phyloP scores from a whole-genome alignment of 1,284 basidiomycete genomes.

The Trichosporon faecale region DNA sequence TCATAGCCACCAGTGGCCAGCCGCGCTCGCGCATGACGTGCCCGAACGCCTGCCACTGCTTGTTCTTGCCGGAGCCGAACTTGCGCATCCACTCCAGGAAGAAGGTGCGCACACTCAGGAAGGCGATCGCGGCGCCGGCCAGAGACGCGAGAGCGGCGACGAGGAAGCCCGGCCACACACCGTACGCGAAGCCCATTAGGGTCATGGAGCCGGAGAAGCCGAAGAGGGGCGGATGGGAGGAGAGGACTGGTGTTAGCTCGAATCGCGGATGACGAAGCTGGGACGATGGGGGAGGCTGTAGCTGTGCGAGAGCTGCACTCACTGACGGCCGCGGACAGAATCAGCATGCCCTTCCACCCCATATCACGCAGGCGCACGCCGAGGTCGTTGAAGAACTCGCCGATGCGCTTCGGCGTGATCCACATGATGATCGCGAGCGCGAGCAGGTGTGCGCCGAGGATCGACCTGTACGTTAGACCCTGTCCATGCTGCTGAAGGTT shows the following conservation, averaged over 20 bases:
- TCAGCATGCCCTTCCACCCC: slow-evolving; percentile 41
- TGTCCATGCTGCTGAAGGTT: neutral
- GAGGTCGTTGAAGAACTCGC: slow-evolving; percentile 43
- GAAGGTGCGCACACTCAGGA: slow-evolving; percentile 47
- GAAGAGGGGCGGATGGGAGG: slow-evolving; percentile 51
- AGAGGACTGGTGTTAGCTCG: slow-evolving; percentile 32
- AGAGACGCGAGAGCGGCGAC: slow-evolving; percentile 40
- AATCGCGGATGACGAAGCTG: neutral
- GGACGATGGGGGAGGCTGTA: neutral
- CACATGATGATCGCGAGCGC: slow-evolving; percentile 35
- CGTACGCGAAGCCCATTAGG: slow-evolving; percentile 50
- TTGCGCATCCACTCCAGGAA: slow-evolving; percentile 45
- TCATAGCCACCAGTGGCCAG: slow-evolving; percentile 49
- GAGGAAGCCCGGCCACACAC: slow-evolving; percentile 46
- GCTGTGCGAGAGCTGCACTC: slow-evolving; percentile 18
- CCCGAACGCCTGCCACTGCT: slow-evolving; percentile 51
- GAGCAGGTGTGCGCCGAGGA: slow-evolving; percentile 31
- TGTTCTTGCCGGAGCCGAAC: slow-evolving; percentile 37
- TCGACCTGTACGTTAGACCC: slow-evolving; percentile 21
- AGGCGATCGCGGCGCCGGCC: slow-evolving; percentile 42
- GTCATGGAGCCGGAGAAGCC: slow-evolving; percentile 49
- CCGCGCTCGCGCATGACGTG: slow-evolving; percentile 51
- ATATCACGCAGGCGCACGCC: slow-evolving; percentile 35
- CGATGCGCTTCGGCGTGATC: slow-evolving; percentile 46
- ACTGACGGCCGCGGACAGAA: slow-evolving; percentile 41